Evolutionary conservation across 345 rosid genomes (phyloP), one percentile per base, ranked within the genome.

Genomic region (Clarkia xantiana): DNA sequence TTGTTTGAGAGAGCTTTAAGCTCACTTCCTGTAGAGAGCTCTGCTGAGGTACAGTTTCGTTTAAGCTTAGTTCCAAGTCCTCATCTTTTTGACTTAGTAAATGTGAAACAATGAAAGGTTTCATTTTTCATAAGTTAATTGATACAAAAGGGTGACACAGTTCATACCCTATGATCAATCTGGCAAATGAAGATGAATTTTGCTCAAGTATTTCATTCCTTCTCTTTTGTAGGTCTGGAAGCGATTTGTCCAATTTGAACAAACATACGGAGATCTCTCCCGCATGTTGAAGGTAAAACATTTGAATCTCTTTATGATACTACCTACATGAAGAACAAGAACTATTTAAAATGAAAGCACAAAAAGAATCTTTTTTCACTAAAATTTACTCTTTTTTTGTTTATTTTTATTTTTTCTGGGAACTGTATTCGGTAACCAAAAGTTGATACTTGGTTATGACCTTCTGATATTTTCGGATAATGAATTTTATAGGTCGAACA

Each of bases 1-100:
- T 64, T 90, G 53, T 90, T 86, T 76, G 97, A 90, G 69, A 70
- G 97, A 39, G 95, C 97, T 41, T 75, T 86, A 58, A 86, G 94
- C 67, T 77, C 95, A 19, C 71, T 90, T 50, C 94, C 95, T 47
- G 67, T 78, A 10, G 97, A 83, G 62, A 77, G 73, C 48, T 90
- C 97, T 57, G 64, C 71, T 69, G 97, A 90, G 95, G 97, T 89
- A 62, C n/a, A 55, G 42, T 50, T 23, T 49, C 34, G 8, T 7
- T 13, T 9, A 29, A 18, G 9, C 42, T 59, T 34, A 4, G 9
- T 60, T 42, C 46, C 40, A 18, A 9, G 11, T 15, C 9, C 5
- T 47, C 36, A n/a, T 5, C 16, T 9, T 23, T 13, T 11, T 10
- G 14, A n/a, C 17, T 18, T 10, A 18, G 23, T 22, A 46, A n/a